These are phyloP conservation scores for Amaranthus tricolor DNA, from an alignment of 179 eudicot genomes.

Conservation along the genomic window DNA sequence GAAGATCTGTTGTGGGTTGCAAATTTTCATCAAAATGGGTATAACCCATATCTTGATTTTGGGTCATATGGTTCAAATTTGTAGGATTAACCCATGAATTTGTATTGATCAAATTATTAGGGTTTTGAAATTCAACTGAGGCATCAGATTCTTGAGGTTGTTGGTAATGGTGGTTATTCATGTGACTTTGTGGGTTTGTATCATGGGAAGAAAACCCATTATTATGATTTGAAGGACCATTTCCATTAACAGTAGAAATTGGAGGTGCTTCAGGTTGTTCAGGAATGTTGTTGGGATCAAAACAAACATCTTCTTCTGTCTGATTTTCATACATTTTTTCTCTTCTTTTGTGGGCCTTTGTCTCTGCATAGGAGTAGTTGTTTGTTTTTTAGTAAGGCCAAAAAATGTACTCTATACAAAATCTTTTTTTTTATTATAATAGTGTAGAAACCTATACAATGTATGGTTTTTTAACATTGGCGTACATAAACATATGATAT, in stretches of 20 bases:
- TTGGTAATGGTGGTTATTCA: background rate
- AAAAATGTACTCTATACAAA: background rate
- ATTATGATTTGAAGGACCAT: background rate
- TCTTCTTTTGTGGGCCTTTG: constrained; percentile 15
- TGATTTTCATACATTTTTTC: constrained; percentile 27
- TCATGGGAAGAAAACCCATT: constrained; percentile 23
- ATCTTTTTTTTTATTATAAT: background rate
- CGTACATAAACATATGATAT: background rate
- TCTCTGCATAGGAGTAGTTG: constrained; percentile 22
- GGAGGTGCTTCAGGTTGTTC: constrained; percentile 8
- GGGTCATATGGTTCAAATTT: background rate
- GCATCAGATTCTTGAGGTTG: constrained; percentile 15
- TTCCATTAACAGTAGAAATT: constrained; percentile 29
- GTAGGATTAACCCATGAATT: constrained; percentile 2
- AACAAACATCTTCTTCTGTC: constrained; percentile 34
- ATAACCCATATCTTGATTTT: constrained; percentile 19
- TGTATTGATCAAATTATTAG: constrained; percentile 10
- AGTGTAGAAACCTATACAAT: background rate
- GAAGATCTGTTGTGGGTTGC: constrained; percentile 32
- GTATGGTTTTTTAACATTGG: background rate
- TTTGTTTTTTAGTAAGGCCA: constrained; percentile 14
- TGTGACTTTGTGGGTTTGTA: constrained; percentile 3
- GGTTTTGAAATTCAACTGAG: constrained; percentile 16
- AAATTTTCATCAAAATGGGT: constrained; percentile 17
- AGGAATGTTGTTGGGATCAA: constrained; percentile 50